Percentiles rank a stretch among this genome's conserved stretches.
Conservation (phyloP, 495 filamentous ascomycete genomes). For the Aspergillus nidulans region DNA sequence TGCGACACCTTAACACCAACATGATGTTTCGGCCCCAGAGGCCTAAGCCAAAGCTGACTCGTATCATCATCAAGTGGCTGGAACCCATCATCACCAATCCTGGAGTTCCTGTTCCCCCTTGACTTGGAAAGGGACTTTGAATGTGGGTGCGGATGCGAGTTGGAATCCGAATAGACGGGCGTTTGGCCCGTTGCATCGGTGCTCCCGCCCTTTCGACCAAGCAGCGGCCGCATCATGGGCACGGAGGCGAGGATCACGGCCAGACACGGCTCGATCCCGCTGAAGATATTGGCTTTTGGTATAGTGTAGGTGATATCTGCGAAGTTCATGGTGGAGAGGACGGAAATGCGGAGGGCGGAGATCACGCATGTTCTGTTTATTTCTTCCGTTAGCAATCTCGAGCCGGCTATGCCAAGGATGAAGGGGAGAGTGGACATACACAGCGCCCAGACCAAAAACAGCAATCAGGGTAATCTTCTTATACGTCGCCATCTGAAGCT, state of each 20-base stretch:
- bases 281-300: constrained; percentile 17
- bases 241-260: constrained; percentile 19
- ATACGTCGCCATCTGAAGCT: constrained; percentile 15
- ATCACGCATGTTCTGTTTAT: constrained; percentile 13
- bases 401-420: too few species aligned
- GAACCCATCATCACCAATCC: background rate
- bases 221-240: constrained; percentile 20
- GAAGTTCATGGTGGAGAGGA: constrained; percentile 13
- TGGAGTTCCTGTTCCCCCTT: background rate
- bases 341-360: constrained; percentile 16
- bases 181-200: background rate
- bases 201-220: constrained; percentile 4
- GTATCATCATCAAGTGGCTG: constrained; percentile 8
- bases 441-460: constrained; percentile 13
- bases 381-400: too few species aligned
- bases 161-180: background rate
- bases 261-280: constrained; percentile 20
- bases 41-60: constrained; percentile 11
- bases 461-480: constrained; percentile 17
- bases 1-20: background rate
- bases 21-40: constrained; percentile 8
- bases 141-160: background rate
- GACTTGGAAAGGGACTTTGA: background rate
- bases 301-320: constrained; percentile 16
- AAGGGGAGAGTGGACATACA: constrained; percentile 7